Percentiles rank a stretch among this genome's conserved stretches.
Evolutionary conservation across 1,284 basidiomycete species (phyloP).

Genomic region (Anthracocystis panici-leucophaei): DNA sequence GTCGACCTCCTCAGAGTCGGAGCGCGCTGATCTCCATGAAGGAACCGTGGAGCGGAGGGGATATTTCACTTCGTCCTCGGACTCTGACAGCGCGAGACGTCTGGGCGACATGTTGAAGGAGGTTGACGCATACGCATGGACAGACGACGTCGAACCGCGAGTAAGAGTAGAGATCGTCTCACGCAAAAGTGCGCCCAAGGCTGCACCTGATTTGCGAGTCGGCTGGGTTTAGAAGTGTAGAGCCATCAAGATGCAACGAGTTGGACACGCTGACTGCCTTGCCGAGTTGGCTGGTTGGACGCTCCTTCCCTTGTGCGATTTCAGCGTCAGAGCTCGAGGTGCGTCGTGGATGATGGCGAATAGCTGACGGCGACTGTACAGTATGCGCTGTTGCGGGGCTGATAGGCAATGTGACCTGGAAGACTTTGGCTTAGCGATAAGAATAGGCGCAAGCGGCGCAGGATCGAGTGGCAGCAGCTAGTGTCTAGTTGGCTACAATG

Average conservation of each 20-base stretch:
- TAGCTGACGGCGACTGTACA: not conserved
- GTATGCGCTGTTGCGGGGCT: not conserved
- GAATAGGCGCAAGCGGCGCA: not conserved
- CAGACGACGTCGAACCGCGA: not conserved
- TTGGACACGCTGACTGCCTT: not conserved
- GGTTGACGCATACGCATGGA: not conserved
- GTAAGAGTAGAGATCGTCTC: not conserved
- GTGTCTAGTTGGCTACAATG: not conserved
- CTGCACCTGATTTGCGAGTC: not conserved
- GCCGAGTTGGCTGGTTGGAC: no score
- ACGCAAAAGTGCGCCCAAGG: not conserved
- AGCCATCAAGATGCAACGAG: not conserved
- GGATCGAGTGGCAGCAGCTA: not conserved
- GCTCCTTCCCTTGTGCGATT: no score
- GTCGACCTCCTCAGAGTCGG: constrained; percentile 11
- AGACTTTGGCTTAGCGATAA: not conserved
- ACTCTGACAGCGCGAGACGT: constrained; percentile 12
- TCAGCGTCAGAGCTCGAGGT: no score
- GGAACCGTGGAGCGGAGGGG: constrained; percentile 8
- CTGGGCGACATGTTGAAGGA: constrained; percentile 21
- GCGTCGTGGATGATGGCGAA: not conserved
- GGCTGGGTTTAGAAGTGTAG: not conserved
- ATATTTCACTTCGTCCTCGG: constrained; percentile 19
- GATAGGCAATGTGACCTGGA: not conserved
- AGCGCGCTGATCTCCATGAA: not conserved